Conservation (phyloP, 768 basidiomycete genomes). For the Boletus eberwhitei region DNA sequence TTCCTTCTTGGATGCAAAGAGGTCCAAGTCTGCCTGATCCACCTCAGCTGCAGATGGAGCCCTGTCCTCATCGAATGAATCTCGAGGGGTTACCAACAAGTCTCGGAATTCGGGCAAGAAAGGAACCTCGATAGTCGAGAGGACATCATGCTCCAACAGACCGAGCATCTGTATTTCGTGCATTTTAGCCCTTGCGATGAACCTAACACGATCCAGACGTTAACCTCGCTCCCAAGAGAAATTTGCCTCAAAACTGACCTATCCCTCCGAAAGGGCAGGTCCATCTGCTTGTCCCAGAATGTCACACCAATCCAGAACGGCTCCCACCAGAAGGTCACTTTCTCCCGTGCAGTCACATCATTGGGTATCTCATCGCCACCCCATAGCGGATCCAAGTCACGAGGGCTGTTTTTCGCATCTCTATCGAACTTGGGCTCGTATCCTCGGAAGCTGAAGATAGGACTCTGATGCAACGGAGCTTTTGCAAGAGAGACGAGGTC, state of each 20-base stretch:
- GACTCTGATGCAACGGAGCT: constrained; percentile 88
- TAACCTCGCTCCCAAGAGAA: background rate
- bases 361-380: constrained; percentile 54
- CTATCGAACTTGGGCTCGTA: constrained; percentile 54
- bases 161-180: constrained; percentile 96
- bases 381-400: constrained; percentile 71
- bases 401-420: constrained; percentile 43
- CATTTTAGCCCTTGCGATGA: constrained; percentile 94
- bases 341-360: constrained; percentile 35
- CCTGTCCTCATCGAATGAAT: constrained; percentile 33
- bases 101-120: constrained; percentile 52
- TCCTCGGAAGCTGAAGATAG: constrained; percentile 86
- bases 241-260: constrained; percentile 42
- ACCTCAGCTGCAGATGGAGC: constrained; percentile 53
- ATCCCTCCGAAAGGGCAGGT: constrained; percentile 76
- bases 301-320: constrained; percentile 81
- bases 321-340: constrained; percentile 82
- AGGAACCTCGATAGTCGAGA: constrained; percentile 86
- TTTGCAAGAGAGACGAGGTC: constrained; percentile 89
- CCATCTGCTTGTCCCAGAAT: constrained; percentile 87
- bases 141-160: constrained; percentile 84
- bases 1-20: constrained; percentile 54
- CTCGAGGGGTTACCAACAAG: constrained; percentile 30
- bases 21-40: constrained; percentile 69
- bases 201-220: constrained; percentile 46